Evolutionary conservation across 208 protist genomes (phyloP).

Genomic region (Herpetomonas muscarum): DNA sequence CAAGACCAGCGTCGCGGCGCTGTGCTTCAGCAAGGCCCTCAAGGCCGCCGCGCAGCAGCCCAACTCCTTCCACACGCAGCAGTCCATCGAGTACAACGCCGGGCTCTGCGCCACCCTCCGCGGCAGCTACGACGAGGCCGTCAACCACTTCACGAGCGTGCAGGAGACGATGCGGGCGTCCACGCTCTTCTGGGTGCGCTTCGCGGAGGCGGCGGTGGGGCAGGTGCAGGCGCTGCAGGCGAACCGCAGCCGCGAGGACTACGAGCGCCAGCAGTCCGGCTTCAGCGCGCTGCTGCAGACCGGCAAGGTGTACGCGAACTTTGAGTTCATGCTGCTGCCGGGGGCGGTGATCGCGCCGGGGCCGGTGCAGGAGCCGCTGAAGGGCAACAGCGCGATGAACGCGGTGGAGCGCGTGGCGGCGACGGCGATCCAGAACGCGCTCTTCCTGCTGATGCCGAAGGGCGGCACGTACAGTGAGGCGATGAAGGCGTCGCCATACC

Average conservation of each 20-base stretch:
- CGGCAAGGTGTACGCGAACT: conserved; percentile 72
- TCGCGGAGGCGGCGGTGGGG: conserved; percentile 72
- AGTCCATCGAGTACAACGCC: conserved; percentile 75
- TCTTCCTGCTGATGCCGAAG: conserved; percentile 69
- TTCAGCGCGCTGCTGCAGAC: conserved; percentile 60
- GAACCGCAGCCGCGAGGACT: conserved; percentile 35
- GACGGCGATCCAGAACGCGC: conserved; percentile 71
- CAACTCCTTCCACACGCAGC: conserved; percentile 27
- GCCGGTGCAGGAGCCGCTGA: conserved; percentile 28
- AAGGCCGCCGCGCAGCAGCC: conserved; percentile 25
- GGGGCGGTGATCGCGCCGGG: conserved; percentile 43
- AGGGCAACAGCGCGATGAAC: neutral
- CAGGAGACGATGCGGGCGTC: conserved; percentile 75
- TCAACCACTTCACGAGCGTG: conserved; percentile 62
- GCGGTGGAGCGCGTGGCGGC: conserved; percentile 25
- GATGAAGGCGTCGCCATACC: conserved; percentile 58
- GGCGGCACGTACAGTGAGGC: conserved; percentile 52
- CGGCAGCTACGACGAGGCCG: conserved; percentile 69
- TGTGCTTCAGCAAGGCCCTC: conserved; percentile 84
- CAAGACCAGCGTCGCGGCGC: conserved; percentile 68
- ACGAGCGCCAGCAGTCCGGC: conserved; percentile 69
- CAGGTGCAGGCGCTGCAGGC: conserved; percentile 38
- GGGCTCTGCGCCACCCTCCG: conserved; percentile 79
- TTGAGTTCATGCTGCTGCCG: conserved; percentile 76
- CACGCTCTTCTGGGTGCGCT: conserved; percentile 79